Base-by-base conservation (phyloP, 164 flowering plant genomes). In the Kalanchoe fedtschenkoi region DNA sequence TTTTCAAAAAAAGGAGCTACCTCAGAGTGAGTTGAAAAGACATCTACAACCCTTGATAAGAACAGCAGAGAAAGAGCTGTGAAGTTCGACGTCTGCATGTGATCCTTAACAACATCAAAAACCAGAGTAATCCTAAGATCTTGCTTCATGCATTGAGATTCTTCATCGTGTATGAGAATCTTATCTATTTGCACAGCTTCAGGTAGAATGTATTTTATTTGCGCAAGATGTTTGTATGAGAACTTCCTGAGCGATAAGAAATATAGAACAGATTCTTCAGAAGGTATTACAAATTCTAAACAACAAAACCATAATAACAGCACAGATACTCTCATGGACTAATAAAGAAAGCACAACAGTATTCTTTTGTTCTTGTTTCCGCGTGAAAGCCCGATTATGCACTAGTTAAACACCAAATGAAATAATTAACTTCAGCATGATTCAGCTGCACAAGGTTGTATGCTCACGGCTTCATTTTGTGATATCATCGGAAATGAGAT, bases 81-180 rank as follows among this genome's bases (percentile, higher is more conserved):
- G 70, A 64, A 79, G 29, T 53, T 53, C 29, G 89, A 78, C 64
- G 73, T 64, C 65, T 75, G 75, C 17, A 64, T 57, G 65, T 70
- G 73, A 64, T 71, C 74, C 65, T 77, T 76, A 6, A 82, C 64
- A 14, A 65, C 71, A 66, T 77, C 80, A 54, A 74, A 69, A 7
- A 71, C 43, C 62, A 86, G 59, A 11, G 65, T 71, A 60, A 86
- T 68, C 63, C 75, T 78, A 72, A 88, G 42, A 2, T 84, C 88
- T n/a, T 80, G 79, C 77, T 69, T 73, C 88, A 88, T 81, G 74
- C 84, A 84, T 57, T 77, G 61, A n/a, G 80, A 78, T 64, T 76
- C 75, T 74, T 72, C 72, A 66, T 84, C 86, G 38, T 77, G 90
- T 34, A 69, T 28, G 29, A 80, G 70, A 66, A 80, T 73, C 68